Percentiles rank a stretch among this genome's conserved stretches.
These are phyloP conservation scores for Polygonum maritimum DNA, from an alignment of 148 eudicot genomes.

Conservation along the genomic window DNA sequence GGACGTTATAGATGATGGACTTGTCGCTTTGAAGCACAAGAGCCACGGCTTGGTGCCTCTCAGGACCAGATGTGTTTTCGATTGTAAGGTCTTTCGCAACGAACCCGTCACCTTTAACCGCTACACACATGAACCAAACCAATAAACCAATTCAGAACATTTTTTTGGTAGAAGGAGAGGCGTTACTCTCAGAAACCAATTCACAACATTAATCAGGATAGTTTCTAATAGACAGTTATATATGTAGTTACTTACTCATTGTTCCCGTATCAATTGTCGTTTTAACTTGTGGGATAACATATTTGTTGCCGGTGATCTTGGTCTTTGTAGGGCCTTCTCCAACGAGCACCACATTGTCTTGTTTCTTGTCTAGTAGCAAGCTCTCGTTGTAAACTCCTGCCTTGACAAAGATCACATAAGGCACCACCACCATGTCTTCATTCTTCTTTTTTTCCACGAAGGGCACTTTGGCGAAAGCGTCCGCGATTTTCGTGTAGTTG, in stretches of 20 bases:
- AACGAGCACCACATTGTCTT: neutral
- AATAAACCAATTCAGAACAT: neutral
- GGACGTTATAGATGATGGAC: neutral
- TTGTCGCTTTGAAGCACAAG: neutral
- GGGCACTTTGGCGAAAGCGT: neutral
- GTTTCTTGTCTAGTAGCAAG: neutral
- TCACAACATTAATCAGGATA: neutral
- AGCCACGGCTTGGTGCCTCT: slow-evolving; percentile 12
- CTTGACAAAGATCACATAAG: neutral
- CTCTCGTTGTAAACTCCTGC: slow-evolving; percentile 1
- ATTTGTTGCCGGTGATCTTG: neutral
- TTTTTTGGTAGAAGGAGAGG: no score
- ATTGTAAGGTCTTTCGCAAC: slow-evolving; percentile 2
- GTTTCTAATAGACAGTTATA: no score
- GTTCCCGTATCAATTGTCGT: neutral
- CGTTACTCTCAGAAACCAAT: neutral
- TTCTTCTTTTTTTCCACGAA: neutral
- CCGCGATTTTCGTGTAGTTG: neutral
- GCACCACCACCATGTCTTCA: neutral
- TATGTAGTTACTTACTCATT: neutral
- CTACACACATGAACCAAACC: neutral
- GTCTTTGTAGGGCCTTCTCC: slow-evolving; percentile 12
- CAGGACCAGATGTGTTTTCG: slow-evolving; percentile 8
- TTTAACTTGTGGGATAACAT: no score
- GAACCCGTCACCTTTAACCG: neutral